Base-by-base conservation (phyloP, 805 yeast genomes). In the Candida chauliodis region DNA sequence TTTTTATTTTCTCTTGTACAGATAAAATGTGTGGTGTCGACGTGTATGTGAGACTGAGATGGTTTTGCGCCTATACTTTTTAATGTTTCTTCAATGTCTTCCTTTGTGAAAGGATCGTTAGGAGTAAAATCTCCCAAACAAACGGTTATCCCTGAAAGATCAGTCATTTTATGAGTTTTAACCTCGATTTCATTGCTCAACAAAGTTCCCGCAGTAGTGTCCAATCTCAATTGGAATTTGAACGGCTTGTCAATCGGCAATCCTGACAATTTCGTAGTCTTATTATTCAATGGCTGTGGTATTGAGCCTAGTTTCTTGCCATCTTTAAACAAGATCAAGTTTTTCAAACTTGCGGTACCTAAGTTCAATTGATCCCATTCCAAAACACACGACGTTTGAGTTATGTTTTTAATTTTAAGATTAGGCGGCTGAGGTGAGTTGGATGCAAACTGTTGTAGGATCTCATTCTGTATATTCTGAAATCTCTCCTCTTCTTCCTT, bases 11-110 rank as follows among this genome's bases (percentile, higher is more conserved):
- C 73, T 37, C 72, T 47, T 15, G 76, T 72, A 11, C 95, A 82
- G n/a, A 93, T 71, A 53, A 84, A 93, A 59, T 93, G 99, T 1
- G 99, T 93, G 1, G 99, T 93, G 53, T 91, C 97, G 40, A 91
- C 84, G 48, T 75, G 75, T 37, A 91, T 93, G 40, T 73, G 70
- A 16, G 64, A 63, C 53, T 88, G 95, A 14, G 87, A 62, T 1
- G 90, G 88, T 40, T 58, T 82, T 15, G 96, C 95, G 13, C 95
- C 95, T 53, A 93, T 84, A n/a, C 74, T 72, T 19, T 56, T 49
- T 51, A 88, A 73, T 1, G 87, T 68, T 6, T 67, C 70, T 42
- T 75, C 76, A 41, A 93, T 75, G 45, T 87, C 95, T 33, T 53
- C 51, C 8, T 46, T 45, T 1, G 61, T 52, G 41, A 67, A 69